Base-by-base conservation (phyloP, 495 filamentous ascomycete species). In the Trichoderma erinaceum region DNA sequence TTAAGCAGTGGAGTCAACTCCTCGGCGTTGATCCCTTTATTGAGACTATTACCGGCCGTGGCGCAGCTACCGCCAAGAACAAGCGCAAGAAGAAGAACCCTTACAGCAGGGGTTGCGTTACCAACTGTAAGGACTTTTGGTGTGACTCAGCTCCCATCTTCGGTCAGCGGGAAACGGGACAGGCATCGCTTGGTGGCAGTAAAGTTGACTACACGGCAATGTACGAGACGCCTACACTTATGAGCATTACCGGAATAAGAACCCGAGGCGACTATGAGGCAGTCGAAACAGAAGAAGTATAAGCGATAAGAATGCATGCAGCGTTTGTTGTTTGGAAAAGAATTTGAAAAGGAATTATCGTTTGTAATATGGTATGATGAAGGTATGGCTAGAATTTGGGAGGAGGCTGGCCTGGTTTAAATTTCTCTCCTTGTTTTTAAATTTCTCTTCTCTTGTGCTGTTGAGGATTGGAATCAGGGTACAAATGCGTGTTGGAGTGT, bases 101-200 rank as follows among this genome's bases (percentile, higher is more conserved):
- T 0, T 99, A 92, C 76, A 93, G 90, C 41, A 84, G 86, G 44
- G 95, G 96, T 21, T 75, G 91, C 18, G 69, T 94, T 35, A 87
- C 87, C 41, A 99, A 99, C 71, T 98, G 94, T 74, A 92, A 87
- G 68, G 95, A 99, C 77, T 99, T 99, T 77, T 99, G 92, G 91
- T 92, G 91, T 72, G 95, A 97, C 74, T 86, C 90, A 0, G 86
- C 89, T 21, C 93, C 95, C 10, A 72, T 96, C 41, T 92, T 97
- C 77, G 87, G 90, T 44, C 83, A 82, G 67, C 85, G 90, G 41
- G 85, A 90, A 69, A 87, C 85, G 66, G 93, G 93, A 6, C 81
- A 85, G 32, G 92, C 87, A 2, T 82, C 92, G 78, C 77, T 99
- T 5, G 92, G 86, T 13, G 94, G 95, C 16, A 85, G 90, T 70